Percentiles rank a stretch among this genome's conserved stretches.
phyloP scores from a whole-genome alignment of 108 stramenopile genomes.

The Cyclotella atomus region DNA sequence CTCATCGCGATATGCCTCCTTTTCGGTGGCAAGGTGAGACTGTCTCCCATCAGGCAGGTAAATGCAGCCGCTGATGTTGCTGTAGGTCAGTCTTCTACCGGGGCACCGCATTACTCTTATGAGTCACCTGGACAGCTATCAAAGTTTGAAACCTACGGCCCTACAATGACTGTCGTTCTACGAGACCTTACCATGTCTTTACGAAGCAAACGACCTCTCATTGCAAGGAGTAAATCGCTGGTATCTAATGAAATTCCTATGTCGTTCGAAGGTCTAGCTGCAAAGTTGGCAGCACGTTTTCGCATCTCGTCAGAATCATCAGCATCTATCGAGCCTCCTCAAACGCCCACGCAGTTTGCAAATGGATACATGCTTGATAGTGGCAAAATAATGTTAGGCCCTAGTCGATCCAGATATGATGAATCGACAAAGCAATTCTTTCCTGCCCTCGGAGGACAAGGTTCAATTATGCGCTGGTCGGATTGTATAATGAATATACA shows the following conservation, averaged over 20 bases:
- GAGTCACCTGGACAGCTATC: neutral
- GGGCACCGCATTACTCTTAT: no score
- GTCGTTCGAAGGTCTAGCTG: conserved; percentile 15
- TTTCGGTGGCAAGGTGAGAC: no score
- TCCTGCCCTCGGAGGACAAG: neutral
- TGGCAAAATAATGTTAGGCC: conserved; percentile 29
- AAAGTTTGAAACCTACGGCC: conserved; percentile 40
- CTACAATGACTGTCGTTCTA: conserved; percentile 43
- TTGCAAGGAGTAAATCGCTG: neutral
- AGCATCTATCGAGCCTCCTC: neutral
- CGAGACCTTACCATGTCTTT: conserved; percentile 33
- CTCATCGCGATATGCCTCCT: no score
- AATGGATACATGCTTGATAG: conserved; percentile 39
- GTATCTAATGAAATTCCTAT: conserved; percentile 3
- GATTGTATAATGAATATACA: conserved; percentile 26
- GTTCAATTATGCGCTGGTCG: conserved; percentile 1
- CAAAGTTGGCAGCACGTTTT: conserved; percentile 40
- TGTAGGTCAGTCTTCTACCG: conserved; percentile 8
- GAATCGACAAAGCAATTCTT: conserved; percentile 15
- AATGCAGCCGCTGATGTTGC: conserved; percentile 1
- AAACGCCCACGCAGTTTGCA: conserved; percentile 2
- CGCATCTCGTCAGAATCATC: conserved; percentile 25
- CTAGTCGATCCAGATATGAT: conserved; percentile 12
- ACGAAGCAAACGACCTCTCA: neutral
- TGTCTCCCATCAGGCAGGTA: neutral